phyloP scores from a whole-genome alignment of 768 basidiomycete genomes.

The Fomitopsis serialis region DNA sequence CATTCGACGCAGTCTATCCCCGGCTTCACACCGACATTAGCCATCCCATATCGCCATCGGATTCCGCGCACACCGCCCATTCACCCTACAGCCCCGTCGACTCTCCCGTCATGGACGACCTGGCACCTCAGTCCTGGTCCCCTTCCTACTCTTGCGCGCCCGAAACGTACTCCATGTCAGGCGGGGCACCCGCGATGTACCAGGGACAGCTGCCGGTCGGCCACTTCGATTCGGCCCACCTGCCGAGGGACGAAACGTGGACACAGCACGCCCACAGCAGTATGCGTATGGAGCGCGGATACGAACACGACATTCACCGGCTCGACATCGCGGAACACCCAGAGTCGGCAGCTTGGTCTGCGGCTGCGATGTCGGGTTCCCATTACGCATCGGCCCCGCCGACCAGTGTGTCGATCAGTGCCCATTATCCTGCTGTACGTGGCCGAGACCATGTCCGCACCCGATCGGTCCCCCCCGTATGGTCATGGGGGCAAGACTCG shows the following conservation, averaged over 20 bases:
- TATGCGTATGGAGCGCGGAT: neutral
- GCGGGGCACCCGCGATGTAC: neutral
- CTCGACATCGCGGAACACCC: slow-evolving; percentile 1
- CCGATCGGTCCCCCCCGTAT: slow-evolving; percentile 18
- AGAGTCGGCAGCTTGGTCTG: slow-evolving; percentile 12
- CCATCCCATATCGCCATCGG: neutral
- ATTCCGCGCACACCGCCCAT: neutral
- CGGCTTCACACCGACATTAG: neutral
- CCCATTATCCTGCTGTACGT: slow-evolving; percentile 15
- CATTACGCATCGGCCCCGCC: slow-evolving; percentile 20
- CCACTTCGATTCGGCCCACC: neutral
- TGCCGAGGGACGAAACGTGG: slow-evolving; percentile 3
- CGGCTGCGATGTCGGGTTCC: slow-evolving; percentile 8
- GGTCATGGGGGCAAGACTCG: slow-evolving; percentile 4
- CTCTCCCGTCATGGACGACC: neutral
- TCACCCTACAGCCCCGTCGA: neutral
- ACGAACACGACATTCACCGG: neutral
- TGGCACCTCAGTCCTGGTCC: neutral
- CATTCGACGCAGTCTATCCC: slow-evolving; percentile 4
- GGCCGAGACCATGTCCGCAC: slow-evolving; percentile 19
- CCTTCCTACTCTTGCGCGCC: neutral
- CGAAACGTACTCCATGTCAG: neutral
- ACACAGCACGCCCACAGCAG: neutral
- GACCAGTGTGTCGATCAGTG: slow-evolving; percentile 12
- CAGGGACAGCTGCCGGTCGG: neutral